A percentile compares a stretch with the other conserved stretches of the same genome.
These are phyloP conservation scores for Xylona heveae DNA, from an alignment of 495 filamentous ascomycete genomes.

Conservation along the genomic window DNA sequence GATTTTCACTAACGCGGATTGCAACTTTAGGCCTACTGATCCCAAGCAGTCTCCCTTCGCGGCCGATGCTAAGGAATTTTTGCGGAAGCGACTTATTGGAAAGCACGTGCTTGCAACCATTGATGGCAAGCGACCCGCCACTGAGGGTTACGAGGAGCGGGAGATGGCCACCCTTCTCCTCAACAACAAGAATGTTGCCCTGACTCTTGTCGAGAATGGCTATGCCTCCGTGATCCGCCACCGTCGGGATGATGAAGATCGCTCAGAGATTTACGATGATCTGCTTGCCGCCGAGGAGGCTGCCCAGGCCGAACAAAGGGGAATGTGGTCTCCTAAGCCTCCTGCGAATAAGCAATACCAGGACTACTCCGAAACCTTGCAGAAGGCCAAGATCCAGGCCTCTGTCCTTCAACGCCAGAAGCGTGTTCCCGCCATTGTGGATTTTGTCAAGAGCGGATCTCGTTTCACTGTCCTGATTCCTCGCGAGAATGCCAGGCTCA, in stretches of 20 bases:
- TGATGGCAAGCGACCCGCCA: conserved; percentile 79
- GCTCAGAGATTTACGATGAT: conserved; percentile 84
- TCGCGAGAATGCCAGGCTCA: conserved; percentile 83
- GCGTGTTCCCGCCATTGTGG: conserved; percentile 83
- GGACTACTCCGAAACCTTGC: conserved; percentile 78
- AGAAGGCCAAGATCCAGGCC: conserved; percentile 87
- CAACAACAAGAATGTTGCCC: conserved; percentile 68
- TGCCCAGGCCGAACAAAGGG: conserved; percentile 67
- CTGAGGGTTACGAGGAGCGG: conserved; percentile 77
- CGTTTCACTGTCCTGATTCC: conserved; percentile 87
- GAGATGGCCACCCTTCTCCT: conserved; percentile 77
- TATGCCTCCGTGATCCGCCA: conserved; percentile 88
- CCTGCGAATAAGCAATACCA: conserved; percentile 58
- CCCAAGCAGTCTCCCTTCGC: conserved; percentile 67
- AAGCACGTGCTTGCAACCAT: conserved; percentile 78
- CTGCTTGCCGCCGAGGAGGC: conserved; percentile 73
- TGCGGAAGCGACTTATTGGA: conserved; percentile 83
- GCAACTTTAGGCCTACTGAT: conserved; percentile 28
- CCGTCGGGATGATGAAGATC: conserved; percentile 75
- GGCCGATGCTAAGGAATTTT: conserved; percentile 87
- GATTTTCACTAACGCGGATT: neutral
- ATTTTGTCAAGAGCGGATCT: conserved; percentile 91
- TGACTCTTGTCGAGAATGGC: conserved; percentile 73
- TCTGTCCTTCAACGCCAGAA: conserved; percentile 72
- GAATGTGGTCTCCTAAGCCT: conserved; percentile 80